These are phyloP conservation scores for Ascochyta lentis DNA, from an alignment of 2,329 filamentous ascomycete genomes.

Conservation along the genomic window DNA sequence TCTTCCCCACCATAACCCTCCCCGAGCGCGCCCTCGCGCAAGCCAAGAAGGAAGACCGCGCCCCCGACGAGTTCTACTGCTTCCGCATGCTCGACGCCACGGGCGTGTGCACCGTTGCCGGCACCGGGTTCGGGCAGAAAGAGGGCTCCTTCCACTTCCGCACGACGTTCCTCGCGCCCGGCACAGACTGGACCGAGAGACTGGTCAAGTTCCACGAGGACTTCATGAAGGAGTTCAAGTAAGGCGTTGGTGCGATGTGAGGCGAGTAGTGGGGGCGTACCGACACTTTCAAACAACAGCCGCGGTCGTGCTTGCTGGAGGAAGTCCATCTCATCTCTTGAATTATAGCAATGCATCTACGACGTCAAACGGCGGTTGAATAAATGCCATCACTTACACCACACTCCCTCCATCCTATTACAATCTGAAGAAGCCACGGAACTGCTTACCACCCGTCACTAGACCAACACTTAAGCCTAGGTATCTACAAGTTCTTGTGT, in stretches of 20 bases:
- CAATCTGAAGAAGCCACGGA: too few relatives aligned
- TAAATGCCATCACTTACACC: too few relatives aligned
- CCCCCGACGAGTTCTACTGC: conserved; percentile 92
- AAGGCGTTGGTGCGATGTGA: neutral
- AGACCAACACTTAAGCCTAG: too few relatives aligned
- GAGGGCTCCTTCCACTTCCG: conserved; percentile 91
- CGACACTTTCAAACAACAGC: too few relatives aligned
- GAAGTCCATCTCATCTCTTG: too few relatives aligned
- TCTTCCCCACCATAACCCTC: conserved; percentile 92
- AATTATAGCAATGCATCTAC: too few relatives aligned
- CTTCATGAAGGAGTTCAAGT: conserved; percentile 82
- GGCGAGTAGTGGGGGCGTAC: too few relatives aligned
- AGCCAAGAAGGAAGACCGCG: conserved; percentile 74
- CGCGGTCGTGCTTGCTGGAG: too few relatives aligned
- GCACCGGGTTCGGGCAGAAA: conserved; percentile 92
- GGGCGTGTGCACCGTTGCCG: conserved; percentile 91
- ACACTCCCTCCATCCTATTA: too few relatives aligned
- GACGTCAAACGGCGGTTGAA: too few relatives aligned
- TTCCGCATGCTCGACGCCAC: conserved; percentile 89
- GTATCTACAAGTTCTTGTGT: too few relatives aligned
- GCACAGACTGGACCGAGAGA: conserved; percentile 89
- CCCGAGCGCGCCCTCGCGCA: conserved; percentile 77
- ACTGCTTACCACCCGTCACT: too few relatives aligned
- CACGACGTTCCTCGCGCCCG: conserved; percentile 94
- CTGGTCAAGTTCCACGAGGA: conserved; percentile 90